Conservation (phyloP, 2,329 filamentous ascomycete species). For the Ceratocystis ficicola region DNA sequence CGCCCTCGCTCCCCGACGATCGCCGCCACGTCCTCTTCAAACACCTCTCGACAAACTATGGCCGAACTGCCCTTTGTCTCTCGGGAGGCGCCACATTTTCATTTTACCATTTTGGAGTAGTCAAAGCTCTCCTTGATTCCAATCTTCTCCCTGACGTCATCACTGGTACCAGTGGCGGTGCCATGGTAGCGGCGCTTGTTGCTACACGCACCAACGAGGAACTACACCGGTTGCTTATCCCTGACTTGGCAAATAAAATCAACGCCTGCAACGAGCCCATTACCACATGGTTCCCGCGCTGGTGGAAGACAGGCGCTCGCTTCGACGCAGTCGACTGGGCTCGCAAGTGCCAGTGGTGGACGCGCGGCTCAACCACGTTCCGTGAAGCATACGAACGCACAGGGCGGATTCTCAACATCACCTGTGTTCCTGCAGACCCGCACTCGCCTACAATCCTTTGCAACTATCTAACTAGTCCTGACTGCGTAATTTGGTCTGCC, state of each 20-base stretch:
- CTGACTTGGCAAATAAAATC: slow-evolving; percentile 73
- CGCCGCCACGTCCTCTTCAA: slow-evolving; percentile 54
- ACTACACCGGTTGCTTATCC: slow-evolving; percentile 70
- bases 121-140: slow-evolving; percentile 78
- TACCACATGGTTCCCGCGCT: slow-evolving; percentile 63
- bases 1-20: slow-evolving; percentile 16
- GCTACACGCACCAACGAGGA: slow-evolving; percentile 88
- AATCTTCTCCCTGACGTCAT: slow-evolving; percentile 83
- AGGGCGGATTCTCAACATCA: slow-evolving; percentile 87
- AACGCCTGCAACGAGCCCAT: slow-evolving; percentile 73
- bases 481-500: slow-evolving; percentile 97
- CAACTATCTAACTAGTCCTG: slow-evolving; percentile 88
- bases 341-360: slow-evolving; percentile 74
- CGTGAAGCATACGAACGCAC: slow-evolving; percentile 88
- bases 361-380: slow-evolving; percentile 82
- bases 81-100: slow-evolving; percentile 91
- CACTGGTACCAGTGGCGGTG: slow-evolving; percentile 89
- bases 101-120: slow-evolving; percentile 91
- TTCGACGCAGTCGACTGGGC: slow-evolving; percentile 95
- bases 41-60: slow-evolving; percentile 79
- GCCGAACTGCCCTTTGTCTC: slow-evolving; percentile 80
- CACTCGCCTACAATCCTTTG: slow-evolving; percentile 84
- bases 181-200: slow-evolving; percentile 73
- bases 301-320: slow-evolving; percentile 84
- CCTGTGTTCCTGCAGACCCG: slow-evolving; percentile 88